Base-by-base conservation (phyloP, 2,329 filamentous ascomycete species). In the Davidsoniella eucalypti region DNA sequence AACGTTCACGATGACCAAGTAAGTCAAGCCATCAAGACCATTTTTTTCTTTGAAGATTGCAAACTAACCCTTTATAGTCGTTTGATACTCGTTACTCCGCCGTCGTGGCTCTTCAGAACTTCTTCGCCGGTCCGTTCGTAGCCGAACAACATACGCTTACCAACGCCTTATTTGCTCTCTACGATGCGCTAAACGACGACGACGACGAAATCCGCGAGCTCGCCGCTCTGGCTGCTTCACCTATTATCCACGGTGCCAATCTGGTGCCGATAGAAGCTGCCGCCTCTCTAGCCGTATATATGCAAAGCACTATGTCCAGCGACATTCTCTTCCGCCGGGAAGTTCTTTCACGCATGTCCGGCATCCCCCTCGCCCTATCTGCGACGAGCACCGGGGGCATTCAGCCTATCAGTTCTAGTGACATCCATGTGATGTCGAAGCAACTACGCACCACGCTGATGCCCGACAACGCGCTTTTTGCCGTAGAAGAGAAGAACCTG, bases 401-500 rank as follows among this genome's bases (percentile, higher is more conserved):
- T 14, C 44, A 53, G 36, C 18, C 50, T 16, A 25, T 55, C 18
- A 12, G 10, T 8, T 29, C 33, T 33, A 26, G 43, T 45, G 43
- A 51, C 49, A 47, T 47, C 43, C 39, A 45, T 55, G 54, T 14
- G 29, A 65, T 68, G 0, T 58, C 59, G 21, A 47, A 56, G 1
- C 67, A 71, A 51, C 64, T 80, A 17, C 54, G 59, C 2, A 55
- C 60, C 7, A 71, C 73, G 3, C 61, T 77, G 58, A 63, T 66
- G 50, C 68, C 72, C 57, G 75, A 85, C 59, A 75, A 79, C 55
- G 71, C 80, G 3, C 73, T 98, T 0, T 98, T 98, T 61, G 81
- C 76, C 0, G 73, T 87, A 51, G 92, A 98, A 64, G 88, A 93
- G 61, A 87, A 94, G 61, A 98, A 98, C 61, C 71, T 95, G n/a